These are phyloP conservation scores for Cenococcum geophilum DNA, from an alignment of 495 filamentous ascomycete genomes.

Conservation along the genomic window DNA sequence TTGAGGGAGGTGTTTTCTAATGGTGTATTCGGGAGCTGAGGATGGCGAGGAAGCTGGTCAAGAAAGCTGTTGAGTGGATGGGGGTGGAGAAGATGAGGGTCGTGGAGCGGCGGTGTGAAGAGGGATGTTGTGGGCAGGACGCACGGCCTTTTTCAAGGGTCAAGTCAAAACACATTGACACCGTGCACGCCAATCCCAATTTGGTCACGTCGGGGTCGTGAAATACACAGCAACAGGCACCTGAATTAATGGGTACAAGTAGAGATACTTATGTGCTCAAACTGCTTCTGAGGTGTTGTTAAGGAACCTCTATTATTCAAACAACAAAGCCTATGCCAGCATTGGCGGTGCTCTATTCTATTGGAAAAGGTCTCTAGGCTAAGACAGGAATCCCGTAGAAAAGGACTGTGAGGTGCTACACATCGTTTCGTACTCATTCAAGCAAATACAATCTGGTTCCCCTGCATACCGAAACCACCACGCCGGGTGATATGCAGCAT, in stretches of 20 bases:
- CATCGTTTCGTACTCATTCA: not conserved
- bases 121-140: constrained; percentile 20
- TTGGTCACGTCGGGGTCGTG: not conserved
- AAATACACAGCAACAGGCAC: constrained; percentile 29
- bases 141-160: constrained; percentile 6
- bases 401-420: not conserved
- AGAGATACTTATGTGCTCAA: too few relatives aligned
- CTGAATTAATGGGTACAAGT: not conserved
- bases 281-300: too few relatives aligned
- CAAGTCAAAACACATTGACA: constrained; percentile 6
- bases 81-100: constrained; percentile 10
- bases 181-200: constrained; percentile 26
- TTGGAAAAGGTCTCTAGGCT: too few relatives aligned
- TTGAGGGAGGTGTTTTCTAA: constrained; percentile 10
- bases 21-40: constrained; percentile 19
- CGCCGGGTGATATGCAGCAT: not conserved
- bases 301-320: too few relatives aligned
- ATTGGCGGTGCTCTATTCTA: too few relatives aligned
- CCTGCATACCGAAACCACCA: not conserved
- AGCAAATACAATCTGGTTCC: not conserved
- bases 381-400: too few relatives aligned
- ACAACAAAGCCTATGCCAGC: too few relatives aligned
- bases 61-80: constrained; percentile 10
- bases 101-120: constrained; percentile 13
- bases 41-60: constrained; percentile 19